Base-by-base conservation (phyloP, 768 basidiomycete genomes). In the Serendipita sp. region DNA sequence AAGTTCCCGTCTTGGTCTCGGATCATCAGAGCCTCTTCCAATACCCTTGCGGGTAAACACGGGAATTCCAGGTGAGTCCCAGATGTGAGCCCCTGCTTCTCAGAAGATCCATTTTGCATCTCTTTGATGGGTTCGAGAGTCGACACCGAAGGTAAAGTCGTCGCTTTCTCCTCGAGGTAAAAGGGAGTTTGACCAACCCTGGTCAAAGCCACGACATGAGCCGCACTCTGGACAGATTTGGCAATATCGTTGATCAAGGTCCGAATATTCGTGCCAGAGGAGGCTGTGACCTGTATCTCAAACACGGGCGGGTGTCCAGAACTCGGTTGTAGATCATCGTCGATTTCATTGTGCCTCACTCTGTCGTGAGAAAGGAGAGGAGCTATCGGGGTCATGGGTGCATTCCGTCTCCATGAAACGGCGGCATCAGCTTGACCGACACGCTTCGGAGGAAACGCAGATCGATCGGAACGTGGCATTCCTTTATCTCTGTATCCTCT, bases 211-310 rank as follows among this genome's bases (percentile, higher is more conserved):
- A 95, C 93, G 45, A 99, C 93, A 73, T 96, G 92, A 0, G 92
- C 96, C 3, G 90, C 90, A 30, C 89, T 90, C 1, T 85, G 89
- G 18, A 99, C 72, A 1, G 85, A 81, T 67, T 83, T 83, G 15
- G 87, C 91, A 7, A 99, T 79, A 73, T 99, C 96, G 73, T 98
- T 92, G 47, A 94, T 87, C 68, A 99, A 87, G 1, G 89, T 93
- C 62, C 96, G 86, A 64, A 99, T 94, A 70, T 99, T 98, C 13
- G 96, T 98, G 45, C 96, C 96, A 34, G 90, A 89, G 5, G 93
- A 94, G 3, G 98, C 96, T 67, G 80, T 87, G 92, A 99, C 95
- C 64, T 81, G 82, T 67, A 99, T 77, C 8, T 86, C 85, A 73
- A 98, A 96, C 18, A 86, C 86, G 0, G 85, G 80, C 1, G 95